These are phyloP conservation scores for Boletus bicolor DNA, from an alignment of 768 basidiomycete species.

Conservation along the genomic window DNA sequence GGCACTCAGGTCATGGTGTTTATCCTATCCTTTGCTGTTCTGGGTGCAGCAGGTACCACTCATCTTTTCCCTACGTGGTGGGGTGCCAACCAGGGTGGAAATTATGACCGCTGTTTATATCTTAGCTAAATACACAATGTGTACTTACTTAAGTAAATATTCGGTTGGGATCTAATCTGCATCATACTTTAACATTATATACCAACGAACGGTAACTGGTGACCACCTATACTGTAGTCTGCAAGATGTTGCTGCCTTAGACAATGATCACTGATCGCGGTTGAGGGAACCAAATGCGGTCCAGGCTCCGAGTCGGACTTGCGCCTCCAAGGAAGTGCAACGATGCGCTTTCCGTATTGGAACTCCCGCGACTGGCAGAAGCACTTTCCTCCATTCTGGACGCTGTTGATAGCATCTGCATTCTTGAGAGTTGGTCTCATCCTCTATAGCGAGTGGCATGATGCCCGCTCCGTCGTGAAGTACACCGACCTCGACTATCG, in stretches of 20 bases:
- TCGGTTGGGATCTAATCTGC: not conserved
- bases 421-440: constrained; percentile 69
- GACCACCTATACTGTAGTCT: not conserved
- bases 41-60: constrained; percentile 47
- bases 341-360: not conserved
- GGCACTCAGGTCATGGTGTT: constrained; percentile 53
- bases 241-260: not conserved
- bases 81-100: constrained; percentile 53
- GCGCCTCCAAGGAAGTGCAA: not conserved
- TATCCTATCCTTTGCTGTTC: constrained; percentile 47
- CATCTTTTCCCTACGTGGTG: constrained; percentile 57
- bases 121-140: constrained; percentile 4
- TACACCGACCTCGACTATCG: constrained; percentile 99
- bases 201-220: no score
- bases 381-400: constrained; percentile 39
- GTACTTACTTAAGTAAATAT: not conserved
- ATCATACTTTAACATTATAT: not conserved
- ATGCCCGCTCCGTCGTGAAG: constrained; percentile 76
- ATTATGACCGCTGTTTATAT: constrained; percentile 30
- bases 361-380: constrained; percentile 10
- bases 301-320: not conserved
- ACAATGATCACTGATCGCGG: no score
- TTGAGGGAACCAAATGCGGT: not conserved
- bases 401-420: constrained; percentile 51
- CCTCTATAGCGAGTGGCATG: constrained; percentile 88